A percentile compares a stretch with the other conserved stretches of the same genome.
phyloP scores from a whole-genome alignment of 768 basidiomycete species.

The Piloderma croceum region DNA sequence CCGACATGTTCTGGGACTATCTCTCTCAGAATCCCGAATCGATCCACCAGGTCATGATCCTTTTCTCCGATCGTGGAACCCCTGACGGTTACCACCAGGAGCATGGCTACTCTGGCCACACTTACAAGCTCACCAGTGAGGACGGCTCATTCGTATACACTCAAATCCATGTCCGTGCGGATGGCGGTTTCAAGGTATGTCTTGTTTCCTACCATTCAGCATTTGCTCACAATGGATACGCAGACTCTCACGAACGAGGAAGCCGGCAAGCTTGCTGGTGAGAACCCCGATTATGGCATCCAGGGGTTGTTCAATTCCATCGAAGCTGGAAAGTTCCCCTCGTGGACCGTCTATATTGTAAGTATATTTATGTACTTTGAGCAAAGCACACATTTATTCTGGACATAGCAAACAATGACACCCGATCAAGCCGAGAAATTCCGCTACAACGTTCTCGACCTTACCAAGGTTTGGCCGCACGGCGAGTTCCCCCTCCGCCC shows the following conservation, averaged over 20 bases:
- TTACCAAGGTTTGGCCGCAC: conserved; percentile 93
- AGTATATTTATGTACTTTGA: conserved; percentile 19
- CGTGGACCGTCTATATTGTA: conserved; percentile 85
- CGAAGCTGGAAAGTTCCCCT: conserved; percentile 71
- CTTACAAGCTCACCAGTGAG: conserved; percentile 81
- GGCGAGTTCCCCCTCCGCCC: conserved; percentile 81
- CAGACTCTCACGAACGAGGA: conserved; percentile 68
- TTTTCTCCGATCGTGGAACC: conserved; percentile 93
- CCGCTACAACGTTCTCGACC: conserved; percentile 85
- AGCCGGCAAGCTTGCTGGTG: conserved; percentile 60
- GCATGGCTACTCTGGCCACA: conserved; percentile 94
- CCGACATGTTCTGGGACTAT: conserved; percentile 89
- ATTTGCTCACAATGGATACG: conserved; percentile 20
- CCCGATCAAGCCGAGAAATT: conserved; percentile 84
- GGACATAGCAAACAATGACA: conserved; percentile 82
- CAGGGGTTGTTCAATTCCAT: conserved; percentile 77
- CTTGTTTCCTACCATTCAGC: background rate
- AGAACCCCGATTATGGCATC: conserved; percentile 83
- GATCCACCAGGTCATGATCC: conserved; percentile 83
- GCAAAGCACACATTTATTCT: conserved; percentile 5
- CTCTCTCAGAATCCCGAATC: conserved; percentile 85
- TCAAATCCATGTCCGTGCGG: conserved; percentile 76
- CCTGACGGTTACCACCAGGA: conserved; percentile 82
- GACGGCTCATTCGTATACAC: conserved; percentile 83
- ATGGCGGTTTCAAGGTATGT: conserved; percentile 75